Evolutionary conservation across 129 eudicot genomes (phyloP), one percentile per base, ranked within the genome.

Genomic region (Escallonia rubra): DNA sequence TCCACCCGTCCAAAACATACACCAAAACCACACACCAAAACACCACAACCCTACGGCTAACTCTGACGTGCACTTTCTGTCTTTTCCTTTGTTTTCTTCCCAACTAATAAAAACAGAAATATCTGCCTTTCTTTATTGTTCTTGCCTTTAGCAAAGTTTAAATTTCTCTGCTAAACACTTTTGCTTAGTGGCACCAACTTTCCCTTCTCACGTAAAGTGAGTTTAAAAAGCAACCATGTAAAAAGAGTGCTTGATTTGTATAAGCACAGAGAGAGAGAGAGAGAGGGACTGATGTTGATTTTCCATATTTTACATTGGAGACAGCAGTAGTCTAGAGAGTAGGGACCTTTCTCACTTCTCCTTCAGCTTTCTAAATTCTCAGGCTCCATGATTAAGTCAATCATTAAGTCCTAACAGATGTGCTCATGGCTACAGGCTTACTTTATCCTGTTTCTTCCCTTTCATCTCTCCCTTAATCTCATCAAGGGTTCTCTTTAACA

Each of bases 41-140:
- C 23, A 54, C 58, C 65, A 64, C 57, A 65, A 58, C 79, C 71
- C 72, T 75, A 67, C 64, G 78, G 81, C 78, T 74, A 56, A 82
- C 71, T 68, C 84, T 85, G 87, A 81, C 81, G 76, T 78, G 73
- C 85, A 69, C 79, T 81, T 74, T 85, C 80, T 85, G 90, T 85
- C 80, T 80, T 77, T 76, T 78, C 66, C 60, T 85, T 74, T 75
- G 83, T 81, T 85, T 51, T 64, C 72, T 72, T 74, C 54, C 84
- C 66, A 23, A 23, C 65, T 64, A 69, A 72, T 39, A 63, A 78
- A 67, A 62, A 80, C 39, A 66, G 74, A 80, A 72, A 68, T 70
- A 45, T 70, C 16, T 7, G 50, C 59, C 66, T 70, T 70, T 68
- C 61, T 66, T 61, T 64, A 69, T 65, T 63, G 38, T 52, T 14